Base-by-base conservation (phyloP, 352 stramenopile species). In the Phytophthora brassicae region DNA sequence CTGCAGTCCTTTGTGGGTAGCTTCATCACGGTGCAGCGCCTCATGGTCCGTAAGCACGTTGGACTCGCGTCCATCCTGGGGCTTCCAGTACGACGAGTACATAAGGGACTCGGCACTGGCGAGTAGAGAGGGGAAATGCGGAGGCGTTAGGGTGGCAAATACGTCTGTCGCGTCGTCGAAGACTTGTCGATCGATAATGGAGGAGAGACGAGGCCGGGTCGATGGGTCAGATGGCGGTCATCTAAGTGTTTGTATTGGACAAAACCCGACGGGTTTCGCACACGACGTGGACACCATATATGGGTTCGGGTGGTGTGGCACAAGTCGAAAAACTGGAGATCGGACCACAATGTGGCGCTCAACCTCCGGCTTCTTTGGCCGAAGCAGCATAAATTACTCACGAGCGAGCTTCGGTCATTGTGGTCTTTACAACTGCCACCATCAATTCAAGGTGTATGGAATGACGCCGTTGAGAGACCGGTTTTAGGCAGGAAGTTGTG, bases 61-160 rank as follows among this genome's bases (percentile, higher is more conserved):
- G 16, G 83, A 91, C 70, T 91, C 77, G 48, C 86, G 82, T 4
- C 74, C 79, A 50, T 89, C 78, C 48, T 81, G 81, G 49, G 86
- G 84, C 56, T 82, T 90, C 66, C 81, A 90, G 68, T 95, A 95
- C 56, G 84, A 93, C 63, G 86, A 95, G 73, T 95, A 95, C 86
- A 95, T 95, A 13, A 26, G 43, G 38, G 61, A 70, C 61, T 72
- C 63, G 63, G 51, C 45, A 6, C 36, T 23, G 33, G 31, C 49
- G 62, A 72, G 56, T 70, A 74, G 66, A 74, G 66, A 70, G 55
- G 44, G 47, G 39, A 70, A 74, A 74, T 74, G 66, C 43, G 26
- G 26, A 31, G 26, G 4, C 8, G 26, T n/a, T n/a, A n/a, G n/a
- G n/a, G n/a, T n/a, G n/a, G n/a, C n/a, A n/a, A n/a, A n/a, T n/a